These are phyloP conservation scores for Paraphaeosphaeria minitans DNA, from an alignment of 2,329 filamentous ascomycete species.

Conservation along the genomic window DNA sequence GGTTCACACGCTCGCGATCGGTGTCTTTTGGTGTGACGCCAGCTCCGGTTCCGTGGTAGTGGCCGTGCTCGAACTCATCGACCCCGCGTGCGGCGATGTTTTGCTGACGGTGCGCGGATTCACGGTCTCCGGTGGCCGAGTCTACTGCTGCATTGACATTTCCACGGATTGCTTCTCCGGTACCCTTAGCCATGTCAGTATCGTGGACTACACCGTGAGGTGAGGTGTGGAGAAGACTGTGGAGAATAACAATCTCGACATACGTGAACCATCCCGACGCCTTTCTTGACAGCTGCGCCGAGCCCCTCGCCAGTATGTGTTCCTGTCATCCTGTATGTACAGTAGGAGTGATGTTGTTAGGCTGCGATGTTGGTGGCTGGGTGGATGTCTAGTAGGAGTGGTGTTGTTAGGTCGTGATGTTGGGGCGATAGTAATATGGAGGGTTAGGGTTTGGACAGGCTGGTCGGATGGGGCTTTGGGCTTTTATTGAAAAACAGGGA, in stretches of 20 bases:
- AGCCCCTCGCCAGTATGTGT: slow-evolving; percentile 29
- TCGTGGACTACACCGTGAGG: neutral
- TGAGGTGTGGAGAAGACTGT: neutral
- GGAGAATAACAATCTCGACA: slow-evolving; percentile 6
- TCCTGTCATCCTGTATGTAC: slow-evolving; percentile 29
- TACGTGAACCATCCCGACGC: slow-evolving; percentile 44
- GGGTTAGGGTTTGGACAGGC: slow-evolving; percentile 11
- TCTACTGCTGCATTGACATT: slow-evolving; percentile 45
- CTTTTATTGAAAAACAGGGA: neutral
- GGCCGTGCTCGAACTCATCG: slow-evolving; percentile 41
- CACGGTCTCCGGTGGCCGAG: slow-evolving; percentile 36
- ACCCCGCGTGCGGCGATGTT: slow-evolving; percentile 40
- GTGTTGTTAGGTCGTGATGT: neutral
- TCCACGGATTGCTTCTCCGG: slow-evolving; percentile 47
- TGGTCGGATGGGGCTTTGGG: neutral
- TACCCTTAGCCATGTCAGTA: slow-evolving; percentile 34
- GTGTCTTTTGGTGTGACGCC: slow-evolving; percentile 36
- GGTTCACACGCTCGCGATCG: slow-evolving; percentile 31
- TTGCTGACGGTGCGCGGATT: slow-evolving; percentile 30
- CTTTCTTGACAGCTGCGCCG: slow-evolving; percentile 41
- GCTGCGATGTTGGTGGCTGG: too few relatives aligned
- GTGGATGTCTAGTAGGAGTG: too few relatives aligned
- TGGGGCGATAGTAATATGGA: slow-evolving; percentile 1
- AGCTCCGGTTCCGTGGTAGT: slow-evolving; percentile 38
- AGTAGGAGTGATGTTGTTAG: slow-evolving; percentile 4